A percentile compares a stretch with the other conserved stretches of the same genome.
phyloP scores from a whole-genome alignment of 1,284 basidiomycete species.

The Cerioporus squamosus region DNA sequence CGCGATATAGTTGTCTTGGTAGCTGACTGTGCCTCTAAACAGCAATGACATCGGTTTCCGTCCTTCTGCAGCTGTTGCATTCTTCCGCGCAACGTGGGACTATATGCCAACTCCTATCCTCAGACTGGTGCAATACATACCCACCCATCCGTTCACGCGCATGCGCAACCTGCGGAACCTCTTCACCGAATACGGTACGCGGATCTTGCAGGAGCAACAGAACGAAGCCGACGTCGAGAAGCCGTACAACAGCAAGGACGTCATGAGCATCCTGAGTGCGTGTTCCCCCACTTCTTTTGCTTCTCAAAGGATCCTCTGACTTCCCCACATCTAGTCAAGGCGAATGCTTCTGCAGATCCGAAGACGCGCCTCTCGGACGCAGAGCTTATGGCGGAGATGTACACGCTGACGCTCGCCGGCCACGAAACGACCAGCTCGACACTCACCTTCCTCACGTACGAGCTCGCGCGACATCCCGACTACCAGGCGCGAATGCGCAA shows the following conservation, averaged over 20 bases:
- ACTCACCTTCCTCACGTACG: slow-evolving; percentile 33
- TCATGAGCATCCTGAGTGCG: slow-evolving; percentile 47
- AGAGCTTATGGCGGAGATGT: slow-evolving; percentile 55
- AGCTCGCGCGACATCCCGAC: slow-evolving; percentile 34
- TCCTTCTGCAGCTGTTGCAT: slow-evolving; percentile 19
- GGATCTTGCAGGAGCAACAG: slow-evolving; percentile 25
- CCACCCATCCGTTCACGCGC: slow-evolving; percentile 29
- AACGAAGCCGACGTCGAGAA: slow-evolving; percentile 9
- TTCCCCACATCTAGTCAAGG: slow-evolving; percentile 46
- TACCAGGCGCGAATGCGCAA: slow-evolving; percentile 31
- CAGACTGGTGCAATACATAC: slow-evolving; percentile 29
- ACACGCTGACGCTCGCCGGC: slow-evolving; percentile 37
- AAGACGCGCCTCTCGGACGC: slow-evolving; percentile 49
- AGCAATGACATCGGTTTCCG: slow-evolving; percentile 22
- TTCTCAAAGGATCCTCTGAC: slow-evolving; percentile 3
- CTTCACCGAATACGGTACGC: slow-evolving; percentile 25
- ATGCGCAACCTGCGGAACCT: slow-evolving; percentile 26
- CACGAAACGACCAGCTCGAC: slow-evolving; percentile 30
- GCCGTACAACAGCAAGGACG: slow-evolving; percentile 31
- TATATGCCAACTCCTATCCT: slow-evolving; percentile 27
- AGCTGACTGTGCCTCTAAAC: not conserved
- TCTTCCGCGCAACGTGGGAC: slow-evolving; percentile 31
- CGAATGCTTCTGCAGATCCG: slow-evolving; percentile 51
- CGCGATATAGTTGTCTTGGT: too few species aligned
- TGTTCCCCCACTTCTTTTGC: not conserved